A percentile compares a stretch with the other conserved stretches of the same genome.
phyloP scores from a whole-genome alignment of 2,329 filamentous ascomycete species.

The Orbilia blumenaviensis region DNA sequence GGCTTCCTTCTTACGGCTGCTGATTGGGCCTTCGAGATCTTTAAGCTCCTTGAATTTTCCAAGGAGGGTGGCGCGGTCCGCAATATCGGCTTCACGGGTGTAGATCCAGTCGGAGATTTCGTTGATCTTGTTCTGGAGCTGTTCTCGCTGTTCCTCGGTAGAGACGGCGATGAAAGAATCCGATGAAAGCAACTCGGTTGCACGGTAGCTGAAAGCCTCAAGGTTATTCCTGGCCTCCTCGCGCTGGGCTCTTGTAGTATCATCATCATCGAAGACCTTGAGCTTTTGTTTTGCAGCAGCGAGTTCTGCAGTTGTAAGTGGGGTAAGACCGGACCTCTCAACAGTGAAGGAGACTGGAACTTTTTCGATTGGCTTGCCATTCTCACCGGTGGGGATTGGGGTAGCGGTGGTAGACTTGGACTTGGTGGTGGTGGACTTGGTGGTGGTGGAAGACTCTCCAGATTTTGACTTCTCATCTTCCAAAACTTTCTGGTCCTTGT shows the following conservation, averaged over 20 bases:
- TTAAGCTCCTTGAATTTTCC: conserved; percentile 79
- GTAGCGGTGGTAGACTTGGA: conserved; percentile 56
- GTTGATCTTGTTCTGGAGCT: conserved; percentile 74
- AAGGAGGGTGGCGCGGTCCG: conserved; percentile 77
- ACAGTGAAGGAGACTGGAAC: conserved; percentile 67
- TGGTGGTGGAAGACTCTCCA: conserved; percentile 64
- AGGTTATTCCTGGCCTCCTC: conserved; percentile 91
- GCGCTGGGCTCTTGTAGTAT: conserved; percentile 76
- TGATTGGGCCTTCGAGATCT: conserved; percentile 78
- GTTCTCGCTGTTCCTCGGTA: conserved; percentile 72
- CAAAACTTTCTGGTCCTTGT: conserved; percentile 75
- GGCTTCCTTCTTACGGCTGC: conserved; percentile 77
- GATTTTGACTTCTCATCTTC: conserved; percentile 64
- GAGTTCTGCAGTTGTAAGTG: conserved; percentile 65
- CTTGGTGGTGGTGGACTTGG: conserved; percentile 62
- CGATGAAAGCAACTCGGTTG: conserved; percentile 81
- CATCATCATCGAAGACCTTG: conserved; percentile 84
- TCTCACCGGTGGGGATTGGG: conserved; percentile 60
- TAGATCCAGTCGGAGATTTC: conserved; percentile 89
- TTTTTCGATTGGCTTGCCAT: conserved; percentile 68
- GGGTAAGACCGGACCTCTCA: conserved; percentile 66
- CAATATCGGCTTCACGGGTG: conserved; percentile 76
- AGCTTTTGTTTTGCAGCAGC: conserved; percentile 72
- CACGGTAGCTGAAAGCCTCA: conserved; percentile 91
- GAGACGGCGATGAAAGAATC: conserved; percentile 77